Conservation (phyloP, 352 stramenopile genomes). For the Thalassiosira hispida region DNA sequence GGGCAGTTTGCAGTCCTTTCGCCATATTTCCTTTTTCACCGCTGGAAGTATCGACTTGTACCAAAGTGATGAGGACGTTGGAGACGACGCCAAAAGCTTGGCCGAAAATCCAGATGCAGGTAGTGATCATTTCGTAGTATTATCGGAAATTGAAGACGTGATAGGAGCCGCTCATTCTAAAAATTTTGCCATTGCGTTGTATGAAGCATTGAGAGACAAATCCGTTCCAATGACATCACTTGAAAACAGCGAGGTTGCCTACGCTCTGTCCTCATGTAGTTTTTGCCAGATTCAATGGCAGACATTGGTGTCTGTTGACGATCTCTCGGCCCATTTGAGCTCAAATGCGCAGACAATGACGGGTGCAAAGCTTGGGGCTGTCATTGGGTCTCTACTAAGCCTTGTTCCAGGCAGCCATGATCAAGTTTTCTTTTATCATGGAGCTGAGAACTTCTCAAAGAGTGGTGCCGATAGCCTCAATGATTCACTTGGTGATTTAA, state of each 20-base stretch:
- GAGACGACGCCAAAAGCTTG: conserved; percentile 39
- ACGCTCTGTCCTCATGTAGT: conserved; percentile 44
- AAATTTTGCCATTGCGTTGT: conserved; percentile 71
- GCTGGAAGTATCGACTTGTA: conserved; percentile 77
- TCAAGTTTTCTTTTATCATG: conserved; percentile 54
- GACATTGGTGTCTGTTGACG: conserved; percentile 44
- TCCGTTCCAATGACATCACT: conserved; percentile 34
- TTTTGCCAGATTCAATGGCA: conserved; percentile 45
- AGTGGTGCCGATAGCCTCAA: neutral
- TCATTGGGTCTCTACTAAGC: conserved; percentile 37
- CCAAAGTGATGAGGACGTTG: conserved; percentile 68
- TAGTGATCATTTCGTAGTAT: conserved; percentile 64
- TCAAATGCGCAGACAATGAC: conserved; percentile 37
- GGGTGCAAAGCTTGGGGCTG: conserved; percentile 42
- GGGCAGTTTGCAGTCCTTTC: conserved; percentile 34
- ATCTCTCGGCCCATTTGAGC: conserved; percentile 45
- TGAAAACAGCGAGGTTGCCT: conserved; percentile 44
- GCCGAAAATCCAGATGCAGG: conserved; percentile 42
- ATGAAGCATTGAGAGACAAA: conserved; percentile 58
- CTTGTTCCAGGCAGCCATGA: conserved; percentile 43
- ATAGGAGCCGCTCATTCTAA: conserved; percentile 65
- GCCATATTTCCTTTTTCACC: conserved; percentile 78
- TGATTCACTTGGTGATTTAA: conserved; percentile 2
- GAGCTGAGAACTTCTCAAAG: conserved; percentile 10
- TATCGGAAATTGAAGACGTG: conserved; percentile 57